These are phyloP conservation scores for Stephania cephalantha DNA, from an alignment of 164 flowering plant genomes.

Conservation along the genomic window DNA sequence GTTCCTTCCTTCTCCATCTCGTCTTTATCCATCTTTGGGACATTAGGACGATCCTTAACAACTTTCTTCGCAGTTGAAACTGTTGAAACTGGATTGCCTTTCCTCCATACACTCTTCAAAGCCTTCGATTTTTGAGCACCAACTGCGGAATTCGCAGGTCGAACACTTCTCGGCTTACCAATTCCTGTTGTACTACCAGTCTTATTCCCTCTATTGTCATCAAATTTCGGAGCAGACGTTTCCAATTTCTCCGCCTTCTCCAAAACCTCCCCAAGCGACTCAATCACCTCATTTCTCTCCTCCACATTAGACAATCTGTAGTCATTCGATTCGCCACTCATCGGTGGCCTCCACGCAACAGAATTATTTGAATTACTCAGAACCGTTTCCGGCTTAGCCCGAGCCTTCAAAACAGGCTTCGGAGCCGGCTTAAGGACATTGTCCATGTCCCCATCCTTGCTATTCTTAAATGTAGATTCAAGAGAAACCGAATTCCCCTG, in stretches of 20 bases:
- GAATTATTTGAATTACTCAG: conserved; percentile 7
- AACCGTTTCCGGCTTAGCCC: conserved; percentile 24
- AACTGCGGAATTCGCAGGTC: conserved; percentile 18
- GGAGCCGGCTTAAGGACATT: conserved; percentile 61
- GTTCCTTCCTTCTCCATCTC: conserved; percentile 21
- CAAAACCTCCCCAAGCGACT: conserved; percentile 80
- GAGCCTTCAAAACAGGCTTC: conserved; percentile 54
- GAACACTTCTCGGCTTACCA: conserved; percentile 19
- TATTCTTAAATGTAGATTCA: conserved; percentile 38
- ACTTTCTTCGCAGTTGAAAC: conserved; percentile 14
- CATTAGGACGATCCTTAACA: conserved; percentile 37
- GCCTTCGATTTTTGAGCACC: conserved; percentile 37
- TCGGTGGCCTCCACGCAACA: conserved; percentile 22
- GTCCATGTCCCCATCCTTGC: conserved; percentile 36
- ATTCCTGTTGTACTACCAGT: conserved; percentile 25
- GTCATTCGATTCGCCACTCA: conserved; percentile 18
- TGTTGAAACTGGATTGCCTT: conserved; percentile 54
- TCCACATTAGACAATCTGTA: conserved; percentile 27
- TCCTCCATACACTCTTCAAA: conserved; percentile 84
- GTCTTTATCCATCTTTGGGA: conserved; percentile 19
- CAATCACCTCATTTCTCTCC: conserved; percentile 64
- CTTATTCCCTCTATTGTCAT: conserved; percentile 20
- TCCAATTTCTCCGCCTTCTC: conserved; percentile 87
- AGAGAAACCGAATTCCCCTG: conserved; percentile 46
- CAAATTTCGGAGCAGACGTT: conserved; percentile 18